phyloP scores from a whole-genome alignment of 805 yeast genomes.

The Teunomyces atbi region DNA sequence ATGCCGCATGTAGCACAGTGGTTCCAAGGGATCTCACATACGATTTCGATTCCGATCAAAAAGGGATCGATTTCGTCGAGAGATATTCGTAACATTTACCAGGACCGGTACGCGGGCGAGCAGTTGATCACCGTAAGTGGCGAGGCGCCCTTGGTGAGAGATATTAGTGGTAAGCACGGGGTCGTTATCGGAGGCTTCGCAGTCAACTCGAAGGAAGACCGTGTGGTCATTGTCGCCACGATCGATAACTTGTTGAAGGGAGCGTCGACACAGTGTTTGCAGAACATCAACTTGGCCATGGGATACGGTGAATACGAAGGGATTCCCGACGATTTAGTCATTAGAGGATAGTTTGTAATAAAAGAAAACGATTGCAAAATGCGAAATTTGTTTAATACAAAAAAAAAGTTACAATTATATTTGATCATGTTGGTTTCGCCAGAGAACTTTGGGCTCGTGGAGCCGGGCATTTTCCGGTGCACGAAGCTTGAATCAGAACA shows the following conservation, averaged over 20 bases:
- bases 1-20: conserved; percentile 98
- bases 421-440: conserved; percentile 84
- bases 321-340: conserved; percentile 70
- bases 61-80: conserved; percentile 65
- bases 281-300: conserved; percentile 86
- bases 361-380: background rate
- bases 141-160: conserved; percentile 90
- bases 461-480: conserved; percentile 80
- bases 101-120: conserved; percentile 85
- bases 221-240: conserved; percentile 93
- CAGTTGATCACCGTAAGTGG: conserved; percentile 81
- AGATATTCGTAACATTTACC: conserved; percentile 80
- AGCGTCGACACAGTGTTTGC: conserved; percentile 97
- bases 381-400: background rate
- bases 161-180: conserved; percentile 91
- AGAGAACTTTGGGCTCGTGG: conserved; percentile 87
- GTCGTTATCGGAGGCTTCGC: conserved; percentile 95
- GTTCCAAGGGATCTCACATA: conserved; percentile 97
- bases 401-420: background rate
- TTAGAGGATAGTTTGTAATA: conserved; percentile 38
- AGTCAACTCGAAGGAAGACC: conserved; percentile 79
- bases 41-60: conserved; percentile 85
- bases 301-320: conserved; percentile 95
- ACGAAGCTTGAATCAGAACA: conserved; percentile 74
- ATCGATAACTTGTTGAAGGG: conserved; percentile 96